Conservation (phyloP, 2,329 filamentous ascomycete species). For the Fragosphaeria purpurea region DNA sequence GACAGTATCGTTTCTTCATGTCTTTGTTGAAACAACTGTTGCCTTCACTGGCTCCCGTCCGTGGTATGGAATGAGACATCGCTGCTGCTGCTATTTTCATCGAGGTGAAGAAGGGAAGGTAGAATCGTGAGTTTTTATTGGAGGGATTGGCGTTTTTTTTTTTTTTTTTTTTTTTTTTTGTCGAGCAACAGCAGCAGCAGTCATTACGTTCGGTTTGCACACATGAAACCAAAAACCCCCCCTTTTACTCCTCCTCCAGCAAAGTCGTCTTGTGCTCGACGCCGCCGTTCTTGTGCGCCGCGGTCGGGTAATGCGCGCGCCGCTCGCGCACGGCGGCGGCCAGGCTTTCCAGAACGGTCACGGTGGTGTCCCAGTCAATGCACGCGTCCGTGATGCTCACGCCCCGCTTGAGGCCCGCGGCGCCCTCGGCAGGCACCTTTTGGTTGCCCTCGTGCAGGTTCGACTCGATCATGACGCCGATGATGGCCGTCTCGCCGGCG, state of each 20-base stretch:
- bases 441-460: slow-evolving; percentile 88
- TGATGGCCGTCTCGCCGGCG: slow-evolving; percentile 75
- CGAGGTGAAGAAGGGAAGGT: too few species aligned
- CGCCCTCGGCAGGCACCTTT: slow-evolving; percentile 79
- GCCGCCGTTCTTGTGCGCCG: slow-evolving; percentile 20
- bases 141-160: too few species aligned
- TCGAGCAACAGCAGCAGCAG: too few species aligned
- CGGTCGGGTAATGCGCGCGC: slow-evolving; percentile 42
- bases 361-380: slow-evolving; percentile 84
- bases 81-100: too few species aligned
- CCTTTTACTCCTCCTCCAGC: slow-evolving; percentile 39
- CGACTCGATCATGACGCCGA: slow-evolving; percentile 98
- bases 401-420: slow-evolving; percentile 68
- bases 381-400: slow-evolving; percentile 95
- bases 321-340: slow-evolving; percentile 73
- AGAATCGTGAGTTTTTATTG: too few species aligned
- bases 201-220: too few species aligned
- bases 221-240: too few species aligned
- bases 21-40: too few species aligned
- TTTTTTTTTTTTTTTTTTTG: too few species aligned
- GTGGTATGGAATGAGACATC: too few species aligned
- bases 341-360: slow-evolving; percentile 71
- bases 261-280: slow-evolving; percentile 31
- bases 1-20: too few species aligned
- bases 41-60: too few species aligned